Base-by-base conservation (phyloP, 495 filamentous ascomycete species). In the Pyronema domesticum region DNA sequence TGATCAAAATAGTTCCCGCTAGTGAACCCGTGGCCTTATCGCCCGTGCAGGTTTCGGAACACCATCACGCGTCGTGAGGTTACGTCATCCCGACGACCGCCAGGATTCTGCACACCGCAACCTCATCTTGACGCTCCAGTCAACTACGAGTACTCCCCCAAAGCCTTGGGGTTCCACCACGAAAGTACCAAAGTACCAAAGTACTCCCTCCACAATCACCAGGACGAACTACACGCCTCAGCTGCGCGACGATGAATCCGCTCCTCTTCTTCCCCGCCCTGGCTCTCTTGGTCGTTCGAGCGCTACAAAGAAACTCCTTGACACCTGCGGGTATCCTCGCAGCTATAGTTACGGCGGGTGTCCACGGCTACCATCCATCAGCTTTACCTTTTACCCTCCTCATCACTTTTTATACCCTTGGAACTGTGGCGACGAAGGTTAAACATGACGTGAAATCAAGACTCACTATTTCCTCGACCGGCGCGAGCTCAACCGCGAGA, bases 301-400 rank as follows among this genome's bases (percentile, higher is more conserved):
- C 59, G 15, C 37, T 64, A 30, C 37, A 46, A 35, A 48, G 63
- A 8, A 55, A 57, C 35, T 63, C 57, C 83, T 88, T 83, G 78
- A 83, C 67, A 70, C 77, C 51, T 47, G 74, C 82, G 63, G 83
- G 83, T 37, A 71, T 84, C 30, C 79, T 85, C 9, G 79, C 79
- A 13, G 89, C 89, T 4, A 70, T 70, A 18, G 56, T 81, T 34
- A 93, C 93, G 7, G 89, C 86, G 7, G 65, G 74, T 52, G 76
- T 80, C 3, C 91, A 98, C 67, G 85, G 88, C 8, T 59, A 86
- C 17, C 91, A 96, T 68, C 89, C 91, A 7, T 94, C 85, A 85
- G 83, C 81, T 53, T 70, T 87, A n/a, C 88, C 85, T 1, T 93
- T 95, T 67, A 73, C 76, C 18, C 74, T 95, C 9, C 75, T 98